These are phyloP conservation scores for Avena atlantica DNA, from an alignment of 176 grass and related monocot genomes.

Conservation along the genomic window DNA sequence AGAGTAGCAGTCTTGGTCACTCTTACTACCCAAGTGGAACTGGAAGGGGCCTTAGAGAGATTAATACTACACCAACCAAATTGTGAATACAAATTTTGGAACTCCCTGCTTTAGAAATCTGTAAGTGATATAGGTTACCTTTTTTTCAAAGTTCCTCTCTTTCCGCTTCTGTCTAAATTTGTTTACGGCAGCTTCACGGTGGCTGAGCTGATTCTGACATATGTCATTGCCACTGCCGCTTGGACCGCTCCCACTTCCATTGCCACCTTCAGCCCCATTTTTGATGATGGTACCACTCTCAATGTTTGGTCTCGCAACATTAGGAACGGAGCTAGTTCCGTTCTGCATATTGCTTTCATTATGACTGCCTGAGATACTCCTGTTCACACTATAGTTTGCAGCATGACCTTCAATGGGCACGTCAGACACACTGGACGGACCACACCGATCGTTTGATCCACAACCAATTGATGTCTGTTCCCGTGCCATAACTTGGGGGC, in stretches of 20 bases:
- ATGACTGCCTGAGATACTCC: conserved; percentile 67
- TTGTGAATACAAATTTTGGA: conserved; percentile 21
- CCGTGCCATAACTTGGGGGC: conserved; percentile 47
- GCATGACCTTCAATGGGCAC: conserved; percentile 69
- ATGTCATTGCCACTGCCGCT: conserved; percentile 54
- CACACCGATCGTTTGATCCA: conserved; percentile 51
- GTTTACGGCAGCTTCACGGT: conserved; percentile 83
- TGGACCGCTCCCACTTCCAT: conserved; percentile 49
- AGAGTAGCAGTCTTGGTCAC: not conserved
- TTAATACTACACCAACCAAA: conserved; percentile 6
- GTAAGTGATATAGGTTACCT: conserved; percentile 53
- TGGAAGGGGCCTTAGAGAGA: conserved; percentile 23
- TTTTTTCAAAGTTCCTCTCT: conserved; percentile 84
- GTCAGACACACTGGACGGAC: conserved; percentile 62
- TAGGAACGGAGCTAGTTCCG: conserved; percentile 45
- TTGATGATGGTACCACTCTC: conserved; percentile 57
- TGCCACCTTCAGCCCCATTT: conserved; percentile 47
- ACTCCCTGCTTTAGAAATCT: not conserved
- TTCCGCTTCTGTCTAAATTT: conserved; percentile 94
- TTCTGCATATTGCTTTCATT: conserved; percentile 75
- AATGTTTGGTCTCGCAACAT: conserved; percentile 59
- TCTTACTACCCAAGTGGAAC: conserved; percentile 1
- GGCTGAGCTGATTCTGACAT: conserved; percentile 59
- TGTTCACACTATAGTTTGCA: conserved; percentile 70
- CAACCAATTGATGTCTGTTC: conserved; percentile 50